phyloP scores from a whole-genome alignment of 768 basidiomycete genomes.

The Lyophyllum decastes region DNA sequence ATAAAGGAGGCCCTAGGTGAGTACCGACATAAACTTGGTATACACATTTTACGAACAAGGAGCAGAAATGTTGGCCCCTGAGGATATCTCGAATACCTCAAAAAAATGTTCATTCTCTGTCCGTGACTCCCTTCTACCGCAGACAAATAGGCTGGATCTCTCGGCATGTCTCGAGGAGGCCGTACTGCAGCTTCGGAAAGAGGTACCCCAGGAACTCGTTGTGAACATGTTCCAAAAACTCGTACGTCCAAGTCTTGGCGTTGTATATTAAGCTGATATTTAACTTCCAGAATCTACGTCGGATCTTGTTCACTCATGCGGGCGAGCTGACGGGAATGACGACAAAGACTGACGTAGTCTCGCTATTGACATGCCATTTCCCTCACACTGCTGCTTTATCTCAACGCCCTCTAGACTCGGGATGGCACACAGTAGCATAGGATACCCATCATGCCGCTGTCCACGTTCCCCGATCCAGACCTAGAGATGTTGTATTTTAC shows the following conservation, averaged over 20 bases:
- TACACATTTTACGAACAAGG: background rate
- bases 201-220: slow-evolving; percentile 70
- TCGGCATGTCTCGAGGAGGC: slow-evolving; percentile 46
- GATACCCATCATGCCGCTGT: background rate
- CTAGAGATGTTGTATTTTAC: slow-evolving; percentile 3
- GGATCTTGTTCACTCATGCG: slow-evolving; percentile 63
- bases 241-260: slow-evolving; percentile 31
- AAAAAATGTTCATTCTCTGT: slow-evolving; percentile 46
- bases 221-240: slow-evolving; percentile 77
- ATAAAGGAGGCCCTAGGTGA: slow-evolving; percentile 40
- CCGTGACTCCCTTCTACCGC: slow-evolving; percentile 26
- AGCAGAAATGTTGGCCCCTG: slow-evolving; percentile 30
- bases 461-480: background rate
- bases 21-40: slow-evolving; percentile 5
- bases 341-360: slow-evolving; percentile 68
- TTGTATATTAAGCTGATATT: background rate
- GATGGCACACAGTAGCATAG: slow-evolving; percentile 1
- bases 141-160: slow-evolving; percentile 35
- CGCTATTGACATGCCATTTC: slow-evolving; percentile 58
- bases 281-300: slow-evolving; percentile 58
- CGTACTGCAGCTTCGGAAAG: slow-evolving; percentile 63
- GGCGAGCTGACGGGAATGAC: slow-evolving; percentile 66
- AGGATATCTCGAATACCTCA: slow-evolving; percentile 26
- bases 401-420: slow-evolving; percentile 5
- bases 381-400: slow-evolving; percentile 49